A percentile compares a stretch with the other conserved stretches of the same genome.
Evolutionary conservation across 139 green algal genomes (phyloP).

Genomic region (Auxenochlorella pyrenoidosa): DNA sequence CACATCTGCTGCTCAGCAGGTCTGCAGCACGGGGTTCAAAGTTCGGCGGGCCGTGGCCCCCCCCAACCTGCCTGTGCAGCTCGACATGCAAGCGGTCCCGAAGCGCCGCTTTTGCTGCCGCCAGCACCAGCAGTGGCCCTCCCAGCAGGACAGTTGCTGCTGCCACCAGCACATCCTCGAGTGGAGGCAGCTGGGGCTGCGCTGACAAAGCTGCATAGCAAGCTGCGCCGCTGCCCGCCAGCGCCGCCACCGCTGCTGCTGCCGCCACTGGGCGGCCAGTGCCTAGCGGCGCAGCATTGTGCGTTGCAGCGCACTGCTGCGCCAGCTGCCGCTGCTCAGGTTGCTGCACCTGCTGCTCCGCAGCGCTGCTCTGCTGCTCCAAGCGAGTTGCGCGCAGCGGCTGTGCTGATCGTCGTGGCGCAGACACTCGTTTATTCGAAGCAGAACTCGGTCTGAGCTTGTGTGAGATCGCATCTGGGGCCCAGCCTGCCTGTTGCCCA

Average conservation of each 20-base stretch:
- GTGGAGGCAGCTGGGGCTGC: constrained; percentile 28
- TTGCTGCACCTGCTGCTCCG: no score
- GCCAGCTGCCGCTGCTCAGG: no score
- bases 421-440: no score
- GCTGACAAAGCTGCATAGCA: background rate
- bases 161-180: background rate
- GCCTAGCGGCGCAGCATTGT: no score
- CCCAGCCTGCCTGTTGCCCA: no score
- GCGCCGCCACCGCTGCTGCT: background rate
- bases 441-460: no score
- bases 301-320: no score
- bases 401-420: no score
- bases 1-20: background rate
- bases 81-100: constrained; percentile 49
- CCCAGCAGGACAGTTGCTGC: constrained; percentile 37
- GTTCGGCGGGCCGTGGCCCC: no score
- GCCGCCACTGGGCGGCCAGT: background rate
- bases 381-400: no score
- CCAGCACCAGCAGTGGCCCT: constrained; percentile 5
- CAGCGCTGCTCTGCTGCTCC: no score
- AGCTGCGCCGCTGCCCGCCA: background rate
- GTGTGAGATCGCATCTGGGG: no score
- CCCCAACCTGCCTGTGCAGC: constrained; percentile 49
- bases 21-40: background rate
- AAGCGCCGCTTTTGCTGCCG: constrained; percentile 36